Percentiles rank a stretch among this genome's conserved stretches.
Evolutionary conservation across 1,139 yeast species (phyloP).

Genomic region (Geotrichum australiense): DNA sequence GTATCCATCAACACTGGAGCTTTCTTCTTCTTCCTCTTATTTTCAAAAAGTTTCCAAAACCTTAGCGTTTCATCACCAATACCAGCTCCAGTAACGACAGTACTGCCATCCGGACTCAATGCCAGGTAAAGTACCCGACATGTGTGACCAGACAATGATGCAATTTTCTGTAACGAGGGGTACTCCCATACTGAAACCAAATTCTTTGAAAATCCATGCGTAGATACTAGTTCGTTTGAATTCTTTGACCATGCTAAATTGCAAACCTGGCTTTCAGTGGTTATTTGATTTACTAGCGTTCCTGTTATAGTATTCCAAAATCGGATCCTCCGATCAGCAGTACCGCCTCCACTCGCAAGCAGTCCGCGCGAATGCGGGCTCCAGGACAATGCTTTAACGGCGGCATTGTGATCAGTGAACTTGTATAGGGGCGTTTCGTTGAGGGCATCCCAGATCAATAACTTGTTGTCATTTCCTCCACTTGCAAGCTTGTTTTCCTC

Average conservation of each 20-base stretch:
- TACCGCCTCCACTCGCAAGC: slow-evolving; percentile 95
- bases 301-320: slow-evolving; percentile 92
- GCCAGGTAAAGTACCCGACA: slow-evolving; percentile 85
- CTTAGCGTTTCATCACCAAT: slow-evolving; percentile 73
- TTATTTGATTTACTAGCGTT: slow-evolving; percentile 61
- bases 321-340: slow-evolving; percentile 84
- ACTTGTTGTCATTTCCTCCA: slow-evolving; percentile 88
- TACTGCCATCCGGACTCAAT: slow-evolving; percentile 94
- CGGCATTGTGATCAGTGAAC: slow-evolving; percentile 83
- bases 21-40: slow-evolving; percentile 40
- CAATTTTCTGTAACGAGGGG: slow-evolving; percentile 87
- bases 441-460: slow-evolving; percentile 68
- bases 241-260: slow-evolving; percentile 89
- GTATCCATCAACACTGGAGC: no score
- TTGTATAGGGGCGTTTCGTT: slow-evolving; percentile 58
- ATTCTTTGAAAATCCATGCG: slow-evolving; percentile 90
- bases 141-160: slow-evolving; percentile 90
- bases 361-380: slow-evolving; percentile 94
- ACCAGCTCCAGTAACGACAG: slow-evolving; percentile 98
- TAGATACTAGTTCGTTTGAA: slow-evolving; percentile 85
- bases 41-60: slow-evolving; percentile 89
- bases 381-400: slow-evolving; percentile 96
- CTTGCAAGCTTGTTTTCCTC: slow-evolving; percentile 70
- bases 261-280: slow-evolving; percentile 95
- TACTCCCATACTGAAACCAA: slow-evolving; percentile 94